These are phyloP conservation scores for Microcyclospora pomicola DNA, from an alignment of 2,329 filamentous ascomycete genomes.

Conservation along the genomic window DNA sequence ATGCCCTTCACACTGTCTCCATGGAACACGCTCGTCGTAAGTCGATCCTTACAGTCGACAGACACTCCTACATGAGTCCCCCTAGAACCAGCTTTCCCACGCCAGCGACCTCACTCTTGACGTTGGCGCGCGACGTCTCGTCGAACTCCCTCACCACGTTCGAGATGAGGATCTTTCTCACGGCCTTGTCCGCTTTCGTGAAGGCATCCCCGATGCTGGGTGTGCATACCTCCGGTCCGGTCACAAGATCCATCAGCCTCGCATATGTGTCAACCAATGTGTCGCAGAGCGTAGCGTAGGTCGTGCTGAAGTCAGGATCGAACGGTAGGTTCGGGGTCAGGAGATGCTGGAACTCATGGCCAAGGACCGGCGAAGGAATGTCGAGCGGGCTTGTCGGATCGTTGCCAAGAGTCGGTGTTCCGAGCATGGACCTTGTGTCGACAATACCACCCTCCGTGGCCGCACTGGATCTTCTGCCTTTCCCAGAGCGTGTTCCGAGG, in stretches of 20 bases:
- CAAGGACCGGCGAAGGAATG: constrained; percentile 21
- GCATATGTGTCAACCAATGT: constrained; percentile 87
- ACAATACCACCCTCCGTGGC: constrained; percentile 34
- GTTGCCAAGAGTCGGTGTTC: background rate
- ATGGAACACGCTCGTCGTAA: too few species aligned
- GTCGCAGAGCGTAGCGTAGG: constrained; percentile 89
- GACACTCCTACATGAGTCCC: constrained; percentile 54
- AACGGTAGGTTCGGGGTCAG: constrained; percentile 89
- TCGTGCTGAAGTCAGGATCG: constrained; percentile 93
- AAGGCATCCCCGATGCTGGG: constrained; percentile 63
- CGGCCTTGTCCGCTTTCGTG: constrained; percentile 69
- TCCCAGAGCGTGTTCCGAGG: constrained; percentile 22
- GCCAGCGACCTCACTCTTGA: constrained; percentile 69
- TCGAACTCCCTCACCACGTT: constrained; percentile 87
- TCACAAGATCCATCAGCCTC: constrained; percentile 59
- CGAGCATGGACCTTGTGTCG: background rate
- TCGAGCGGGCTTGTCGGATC: constrained; percentile 13
- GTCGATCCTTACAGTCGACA: too few species aligned
- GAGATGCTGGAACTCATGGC: constrained; percentile 74
- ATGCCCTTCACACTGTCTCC: too few species aligned
- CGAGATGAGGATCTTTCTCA: constrained; percentile 80
- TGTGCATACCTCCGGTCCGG: constrained; percentile 59
- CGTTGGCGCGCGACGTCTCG: constrained; percentile 61
- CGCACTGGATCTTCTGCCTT: constrained; percentile 39
- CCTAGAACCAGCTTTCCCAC: constrained; percentile 82